These are phyloP conservation scores for Globisporangium orthogonon DNA, from an alignment of 352 stramenopile species.

Conservation along the genomic window DNA sequence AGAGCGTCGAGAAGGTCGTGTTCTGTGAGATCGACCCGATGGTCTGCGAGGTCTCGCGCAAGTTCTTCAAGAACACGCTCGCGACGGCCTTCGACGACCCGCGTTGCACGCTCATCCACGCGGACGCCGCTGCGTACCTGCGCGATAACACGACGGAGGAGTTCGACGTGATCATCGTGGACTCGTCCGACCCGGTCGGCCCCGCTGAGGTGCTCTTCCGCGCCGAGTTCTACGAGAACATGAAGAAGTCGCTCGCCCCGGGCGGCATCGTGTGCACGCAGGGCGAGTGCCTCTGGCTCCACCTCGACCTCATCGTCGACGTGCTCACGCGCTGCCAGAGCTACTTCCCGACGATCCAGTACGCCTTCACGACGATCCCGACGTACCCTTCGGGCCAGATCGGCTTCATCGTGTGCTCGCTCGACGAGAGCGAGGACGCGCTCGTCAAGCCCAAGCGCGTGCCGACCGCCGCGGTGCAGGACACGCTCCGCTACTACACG, in stretches of 20 bases:
- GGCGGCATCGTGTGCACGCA: constrained; percentile 87
- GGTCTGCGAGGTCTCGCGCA: constrained; percentile 95
- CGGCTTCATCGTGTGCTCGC: constrained; percentile 93
- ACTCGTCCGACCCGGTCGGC: constrained; percentile 94
- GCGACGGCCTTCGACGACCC: constrained; percentile 95
- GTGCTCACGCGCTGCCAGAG: constrained; percentile 88
- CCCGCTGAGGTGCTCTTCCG: constrained; percentile 94
- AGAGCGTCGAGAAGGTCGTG: constrained; percentile 92
- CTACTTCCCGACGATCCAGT: constrained; percentile 95
- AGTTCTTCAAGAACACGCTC: constrained; percentile 88
- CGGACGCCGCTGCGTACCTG: constrained; percentile 89
- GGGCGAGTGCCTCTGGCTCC: constrained; percentile 98
- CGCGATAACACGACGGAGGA: constrained; percentile 64
- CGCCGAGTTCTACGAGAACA: constrained; percentile 93
- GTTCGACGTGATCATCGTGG: constrained; percentile 97
- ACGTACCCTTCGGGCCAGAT: constrained; percentile 99
- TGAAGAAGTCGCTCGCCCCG: constrained; percentile 87
- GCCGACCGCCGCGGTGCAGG: constrained; percentile 44
- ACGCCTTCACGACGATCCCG: constrained; percentile 98
- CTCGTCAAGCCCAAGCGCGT: constrained; percentile 66
- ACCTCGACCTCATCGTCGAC: constrained; percentile 95
- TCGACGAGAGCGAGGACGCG: constrained; percentile 51
- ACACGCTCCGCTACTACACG: constrained; percentile 94
- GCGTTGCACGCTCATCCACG: constrained; percentile 91
- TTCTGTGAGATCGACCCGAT: constrained; percentile 99